phyloP scores from a whole-genome alignment of 805 yeast species.

The Yarrowia sp. region DNA sequence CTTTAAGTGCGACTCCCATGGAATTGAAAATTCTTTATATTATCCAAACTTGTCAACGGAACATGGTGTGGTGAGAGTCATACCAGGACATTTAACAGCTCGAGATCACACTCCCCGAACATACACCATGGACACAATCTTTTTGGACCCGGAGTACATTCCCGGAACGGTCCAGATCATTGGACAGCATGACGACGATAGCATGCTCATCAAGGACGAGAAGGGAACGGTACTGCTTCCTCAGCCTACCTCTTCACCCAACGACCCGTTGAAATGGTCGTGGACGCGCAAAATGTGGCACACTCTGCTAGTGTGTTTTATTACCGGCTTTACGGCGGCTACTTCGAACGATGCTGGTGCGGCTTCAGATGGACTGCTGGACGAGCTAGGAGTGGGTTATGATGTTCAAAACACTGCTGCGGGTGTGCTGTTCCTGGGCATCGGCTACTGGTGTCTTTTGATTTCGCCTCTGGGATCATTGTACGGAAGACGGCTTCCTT shows the following conservation, averaged over 20 bases:
- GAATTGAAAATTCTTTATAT: slow-evolving; percentile 7
- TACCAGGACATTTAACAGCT: background rate
- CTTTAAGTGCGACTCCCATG: background rate
- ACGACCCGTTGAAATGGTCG: slow-evolving; percentile 68
- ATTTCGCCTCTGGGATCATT: slow-evolving; percentile 67
- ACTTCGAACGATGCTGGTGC: slow-evolving; percentile 73
- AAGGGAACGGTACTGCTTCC: slow-evolving; percentile 56
- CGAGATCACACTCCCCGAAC: background rate
- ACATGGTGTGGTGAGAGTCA: background rate
- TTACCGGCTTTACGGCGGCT: slow-evolving; percentile 50
- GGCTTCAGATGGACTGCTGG: slow-evolving; percentile 63
- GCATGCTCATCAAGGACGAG: slow-evolving; percentile 30
- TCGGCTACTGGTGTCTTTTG: slow-evolving; percentile 62
- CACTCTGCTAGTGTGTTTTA: slow-evolving; percentile 43
- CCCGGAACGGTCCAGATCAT: slow-evolving; percentile 33
- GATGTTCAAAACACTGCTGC: slow-evolving; percentile 76
- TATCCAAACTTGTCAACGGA: background rate
- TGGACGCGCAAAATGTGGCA: slow-evolving; percentile 48
- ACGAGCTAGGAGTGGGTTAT: slow-evolving; percentile 60
- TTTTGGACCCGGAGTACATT: slow-evolving; percentile 31
- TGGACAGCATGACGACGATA: slow-evolving; percentile 12
- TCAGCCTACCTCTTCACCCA: slow-evolving; percentile 64
- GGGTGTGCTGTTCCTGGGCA: slow-evolving; percentile 69
- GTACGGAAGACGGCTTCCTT: slow-evolving; percentile 66
- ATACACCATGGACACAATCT: slow-evolving; percentile 21